These are phyloP conservation scores for Yamadazyma atlantica DNA, from an alignment of 1,139 yeast genomes.

Conservation along the genomic window DNA sequence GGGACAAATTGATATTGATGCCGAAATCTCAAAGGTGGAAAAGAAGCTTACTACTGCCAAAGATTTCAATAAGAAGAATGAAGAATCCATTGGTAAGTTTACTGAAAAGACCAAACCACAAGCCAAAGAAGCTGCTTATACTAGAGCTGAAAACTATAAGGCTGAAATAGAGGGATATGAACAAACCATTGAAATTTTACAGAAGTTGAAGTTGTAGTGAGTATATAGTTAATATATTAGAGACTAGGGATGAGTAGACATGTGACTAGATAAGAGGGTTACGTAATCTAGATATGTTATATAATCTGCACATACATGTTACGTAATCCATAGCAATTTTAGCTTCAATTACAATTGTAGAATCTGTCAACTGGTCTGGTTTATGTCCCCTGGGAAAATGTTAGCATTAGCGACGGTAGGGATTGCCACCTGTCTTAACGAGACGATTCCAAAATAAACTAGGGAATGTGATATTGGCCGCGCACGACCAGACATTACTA, in stretches of 20 bases:
- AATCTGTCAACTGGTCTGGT: no score
- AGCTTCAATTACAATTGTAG: no score
- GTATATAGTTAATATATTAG: constrained; percentile 1
- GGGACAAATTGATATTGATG: constrained; percentile 91
- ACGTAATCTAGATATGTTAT: no score
- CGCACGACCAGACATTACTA: no score
- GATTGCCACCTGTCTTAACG: no score
- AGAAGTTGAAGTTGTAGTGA: constrained; percentile 61
- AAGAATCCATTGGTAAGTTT: constrained; percentile 63
- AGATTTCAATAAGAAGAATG: constrained; percentile 45
- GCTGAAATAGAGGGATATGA: constrained; percentile 90
- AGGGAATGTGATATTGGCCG: no score
- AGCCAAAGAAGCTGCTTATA: constrained; percentile 74
- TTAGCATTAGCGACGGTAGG: no score
- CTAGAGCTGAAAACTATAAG: constrained; percentile 64
- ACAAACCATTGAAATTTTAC: constrained; percentile 73
- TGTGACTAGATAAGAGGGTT: no score
- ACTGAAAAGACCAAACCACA: constrained; percentile 80
- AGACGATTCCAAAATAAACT: no score
- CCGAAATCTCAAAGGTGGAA: constrained; percentile 80
- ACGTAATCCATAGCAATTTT: no score
- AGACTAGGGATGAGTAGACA: not conserved
- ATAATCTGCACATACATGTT: no score
- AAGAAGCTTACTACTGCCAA: constrained; percentile 67
- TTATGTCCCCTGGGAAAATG: no score